A percentile compares a stretch with the other conserved stretches of the same genome.
Conservation (phyloP, 2,329 filamentous ascomycete species). For the Aureobasidium sp. region DNA sequence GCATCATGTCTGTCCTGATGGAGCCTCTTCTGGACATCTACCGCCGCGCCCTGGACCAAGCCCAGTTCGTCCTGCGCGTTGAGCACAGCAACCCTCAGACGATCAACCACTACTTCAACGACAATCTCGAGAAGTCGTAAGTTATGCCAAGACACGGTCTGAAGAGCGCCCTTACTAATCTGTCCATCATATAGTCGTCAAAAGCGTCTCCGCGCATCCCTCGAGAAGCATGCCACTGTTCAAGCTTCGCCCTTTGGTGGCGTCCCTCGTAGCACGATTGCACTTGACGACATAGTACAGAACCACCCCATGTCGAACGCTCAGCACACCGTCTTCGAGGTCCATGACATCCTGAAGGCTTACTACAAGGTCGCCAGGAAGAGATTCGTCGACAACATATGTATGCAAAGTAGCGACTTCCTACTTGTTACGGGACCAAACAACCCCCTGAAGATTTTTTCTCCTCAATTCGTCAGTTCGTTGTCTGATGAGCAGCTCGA, state of each 20-base stretch:
- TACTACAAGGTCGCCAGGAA: constrained; percentile 56
- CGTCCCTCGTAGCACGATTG: constrained; percentile 13
- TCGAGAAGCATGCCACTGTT: constrained; percentile 11
- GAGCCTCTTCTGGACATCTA: constrained; percentile 42
- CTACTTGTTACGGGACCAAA: constrained; percentile 42
- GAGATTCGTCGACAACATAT: constrained; percentile 56
- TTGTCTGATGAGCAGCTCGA: constrained; percentile 44
- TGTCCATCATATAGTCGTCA: constrained; percentile 16
- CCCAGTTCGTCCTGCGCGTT: constrained; percentile 43
- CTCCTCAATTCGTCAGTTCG: constrained; percentile 39
- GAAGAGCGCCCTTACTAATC: background rate
- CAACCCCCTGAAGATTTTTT: constrained; percentile 47
- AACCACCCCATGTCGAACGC: constrained; percentile 27
- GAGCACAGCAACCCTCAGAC: constrained; percentile 44
- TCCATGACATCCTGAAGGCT: constrained; percentile 51
- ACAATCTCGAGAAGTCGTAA: constrained; percentile 34
- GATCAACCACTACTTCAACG: constrained; percentile 45
- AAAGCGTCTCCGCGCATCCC: constrained; percentile 11
- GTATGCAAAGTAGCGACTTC: constrained; percentile 48
- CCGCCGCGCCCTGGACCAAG: constrained; percentile 39
- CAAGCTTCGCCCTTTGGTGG: background rate
- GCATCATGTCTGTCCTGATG: constrained; percentile 37
- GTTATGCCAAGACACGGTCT: background rate
- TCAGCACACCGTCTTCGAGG: constrained; percentile 37
- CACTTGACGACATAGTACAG: constrained; percentile 17